Conservation (phyloP, 202 grass and related monocot species). For the Setaria viridis region DNA sequence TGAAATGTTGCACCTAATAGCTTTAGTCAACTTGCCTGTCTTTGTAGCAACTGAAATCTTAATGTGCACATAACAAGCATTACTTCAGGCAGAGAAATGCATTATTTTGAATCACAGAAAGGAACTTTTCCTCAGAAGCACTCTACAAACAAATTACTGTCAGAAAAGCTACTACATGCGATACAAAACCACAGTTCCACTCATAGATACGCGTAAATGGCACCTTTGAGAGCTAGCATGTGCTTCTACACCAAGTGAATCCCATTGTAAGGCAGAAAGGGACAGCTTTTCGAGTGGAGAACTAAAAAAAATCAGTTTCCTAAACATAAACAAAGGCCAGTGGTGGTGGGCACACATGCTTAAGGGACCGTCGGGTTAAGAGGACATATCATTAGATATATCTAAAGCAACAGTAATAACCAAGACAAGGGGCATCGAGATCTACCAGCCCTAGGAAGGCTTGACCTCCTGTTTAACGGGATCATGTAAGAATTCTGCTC, state of each 20-base stretch:
- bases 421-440: conserved; percentile 45
- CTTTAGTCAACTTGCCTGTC: conserved; percentile 47
- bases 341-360: conserved; percentile 45
- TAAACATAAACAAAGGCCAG: conserved; percentile 51
- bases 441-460: conserved; percentile 74
- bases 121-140: conserved; percentile 34
- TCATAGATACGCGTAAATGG: neutral
- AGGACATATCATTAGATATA: conserved; percentile 30
- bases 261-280: conserved; percentile 24
- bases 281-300: conserved; percentile 32
- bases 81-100: conserved; percentile 51
- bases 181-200: conserved; percentile 29
- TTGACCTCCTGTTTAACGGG: conserved; percentile 67
- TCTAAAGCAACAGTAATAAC: conserved; percentile 47
- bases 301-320: conserved; percentile 17
- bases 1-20: conserved; percentile 59
- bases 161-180: conserved; percentile 17
- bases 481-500: conserved; percentile 65
- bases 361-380: conserved; percentile 30
- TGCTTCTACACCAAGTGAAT: conserved; percentile 50
- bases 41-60: conserved; percentile 45
- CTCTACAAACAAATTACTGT: conserved; percentile 22
- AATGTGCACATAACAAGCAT: conserved; percentile 42
- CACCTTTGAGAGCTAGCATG: conserved; percentile 39
- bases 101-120: conserved; percentile 19